A percentile compares a stretch with the other conserved stretches of the same genome.
These are phyloP conservation scores for Sclerotinia borealis DNA, from an alignment of 2,329 filamentous ascomycete genomes.

Conservation along the genomic window DNA sequence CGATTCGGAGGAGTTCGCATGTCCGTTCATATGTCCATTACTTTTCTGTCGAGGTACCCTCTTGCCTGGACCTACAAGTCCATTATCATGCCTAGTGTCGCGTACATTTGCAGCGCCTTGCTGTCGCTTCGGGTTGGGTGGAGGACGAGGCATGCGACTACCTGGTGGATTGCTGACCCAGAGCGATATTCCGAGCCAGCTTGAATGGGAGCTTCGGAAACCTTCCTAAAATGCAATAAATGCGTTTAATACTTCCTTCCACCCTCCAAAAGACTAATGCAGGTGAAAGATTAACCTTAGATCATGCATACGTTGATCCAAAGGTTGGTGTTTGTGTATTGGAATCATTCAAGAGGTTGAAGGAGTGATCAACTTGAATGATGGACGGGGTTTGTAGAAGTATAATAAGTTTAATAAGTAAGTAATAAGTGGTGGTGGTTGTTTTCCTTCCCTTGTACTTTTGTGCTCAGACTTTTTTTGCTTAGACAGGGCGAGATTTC, in stretches of 20 bases:
- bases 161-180: slow-evolving; percentile 30
- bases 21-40: slow-evolving; percentile 48
- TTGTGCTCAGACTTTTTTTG: background rate
- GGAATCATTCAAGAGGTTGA: slow-evolving; percentile 11
- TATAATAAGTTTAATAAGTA: background rate
- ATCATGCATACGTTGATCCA: slow-evolving; percentile 1
- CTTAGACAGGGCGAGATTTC: background rate
- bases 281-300: background rate
- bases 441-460: background rate
- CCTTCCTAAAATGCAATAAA: background rate
- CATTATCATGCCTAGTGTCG: slow-evolving; percentile 80
- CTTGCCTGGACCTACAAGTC: slow-evolving; percentile 72
- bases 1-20: slow-evolving; percentile 35
- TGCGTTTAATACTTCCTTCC: background rate
- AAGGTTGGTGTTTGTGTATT: background rate
- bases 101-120: slow-evolving; percentile 51
- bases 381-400: background rate
- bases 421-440: background rate
- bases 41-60: slow-evolving; percentile 50
- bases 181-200: slow-evolving; percentile 32
- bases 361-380: slow-evolving; percentile 10
- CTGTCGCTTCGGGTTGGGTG: slow-evolving; percentile 32
- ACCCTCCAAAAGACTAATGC: background rate
- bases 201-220: slow-evolving; percentile 15
- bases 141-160: slow-evolving; percentile 33